Base-by-base conservation (phyloP, 441 rosid species). In the Brassica balearica region DNA sequence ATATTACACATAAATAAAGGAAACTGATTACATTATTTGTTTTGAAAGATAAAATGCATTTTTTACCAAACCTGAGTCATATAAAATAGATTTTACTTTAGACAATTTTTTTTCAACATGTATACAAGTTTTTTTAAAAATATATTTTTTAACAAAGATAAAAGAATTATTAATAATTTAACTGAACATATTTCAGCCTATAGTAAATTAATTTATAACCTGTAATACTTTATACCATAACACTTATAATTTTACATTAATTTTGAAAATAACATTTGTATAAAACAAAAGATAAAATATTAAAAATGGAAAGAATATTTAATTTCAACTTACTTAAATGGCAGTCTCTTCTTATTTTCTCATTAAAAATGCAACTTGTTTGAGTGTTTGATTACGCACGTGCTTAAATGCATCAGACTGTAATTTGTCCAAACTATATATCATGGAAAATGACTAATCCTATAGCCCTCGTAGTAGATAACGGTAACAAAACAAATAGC, bases 301-400 rank as follows among this genome's bases (percentile, higher is more conserved):
- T 34, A 34, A 34, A 32, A 34, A 34, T 6, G 38, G 38, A 34
- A 34, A 34, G 38, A 34, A 34, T 34, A 34, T 34, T 34, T 34
- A 6, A 34, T 34, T 34, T 34, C 38, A 34, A 34, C 38, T 34
- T 34, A 65, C 70, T 71, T 56, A 6, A 29, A 29, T 29, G 34
- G 34, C 34, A 29, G 15, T 41, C 48, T 14, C 6, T 48, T 48
- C 6, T 12, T 29, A 29, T 3, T 12, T 0, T 12, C 8, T 76
- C 63, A 68, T 77, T 23, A 70, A 55, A 77, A 71, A 70, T 71
- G 80, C 76, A 77, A 71, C 67, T 65, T 71, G 66, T 70, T 56
- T 53, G 65, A 14, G 74, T 68, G 74, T 68, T 77, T 56, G 61
- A 65, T 56, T 23, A 71, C 76, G 67, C 80, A 77, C 72, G 80